These are phyloP conservation scores for Phaeosphaeria sp. DNA, from an alignment of 2,329 filamentous ascomycete species.

Conservation along the genomic window DNA sequence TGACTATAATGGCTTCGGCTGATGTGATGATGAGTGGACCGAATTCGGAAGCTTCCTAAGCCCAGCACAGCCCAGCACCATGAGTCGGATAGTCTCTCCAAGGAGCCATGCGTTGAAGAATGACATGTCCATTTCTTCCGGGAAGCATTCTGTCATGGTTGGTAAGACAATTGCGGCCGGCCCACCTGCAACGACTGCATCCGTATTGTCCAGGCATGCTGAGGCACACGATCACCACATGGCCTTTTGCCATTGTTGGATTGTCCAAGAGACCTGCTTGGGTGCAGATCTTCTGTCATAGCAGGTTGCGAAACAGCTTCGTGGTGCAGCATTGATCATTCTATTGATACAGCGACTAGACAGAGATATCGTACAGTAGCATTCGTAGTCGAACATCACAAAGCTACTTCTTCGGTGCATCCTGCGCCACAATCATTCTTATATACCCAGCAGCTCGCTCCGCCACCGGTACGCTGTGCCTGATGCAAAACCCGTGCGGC, in stretches of 20 bases:
- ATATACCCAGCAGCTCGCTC: conserved; percentile 59
- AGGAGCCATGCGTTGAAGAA: background rate
- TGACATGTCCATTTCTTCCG: no score
- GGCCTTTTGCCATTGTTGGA: no score
- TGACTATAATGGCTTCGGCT: conserved; percentile 41
- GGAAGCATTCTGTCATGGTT: background rate
- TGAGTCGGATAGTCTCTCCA: background rate
- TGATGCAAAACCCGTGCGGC: conserved; percentile 66
- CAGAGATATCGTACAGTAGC: background rate
- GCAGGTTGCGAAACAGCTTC: no score
- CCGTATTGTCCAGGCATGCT: no score
- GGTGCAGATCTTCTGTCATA: no score
- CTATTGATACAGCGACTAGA: background rate
- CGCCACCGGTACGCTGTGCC: conserved; percentile 57
- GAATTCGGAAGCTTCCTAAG: background rate
- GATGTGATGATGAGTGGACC: conserved; percentile 7
- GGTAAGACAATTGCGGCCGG: background rate
- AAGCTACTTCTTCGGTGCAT: conserved; percentile 11
- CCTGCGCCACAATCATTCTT: conserved; percentile 46
- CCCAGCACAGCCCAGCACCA: background rate
- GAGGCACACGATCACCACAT: no score
- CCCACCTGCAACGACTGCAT: background rate
- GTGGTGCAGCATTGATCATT: no score
- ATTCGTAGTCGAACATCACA: background rate
- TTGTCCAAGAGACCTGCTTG: no score